Conservation (phyloP, 208 protist species). For the Trypanosomatidae sp. region DNA sequence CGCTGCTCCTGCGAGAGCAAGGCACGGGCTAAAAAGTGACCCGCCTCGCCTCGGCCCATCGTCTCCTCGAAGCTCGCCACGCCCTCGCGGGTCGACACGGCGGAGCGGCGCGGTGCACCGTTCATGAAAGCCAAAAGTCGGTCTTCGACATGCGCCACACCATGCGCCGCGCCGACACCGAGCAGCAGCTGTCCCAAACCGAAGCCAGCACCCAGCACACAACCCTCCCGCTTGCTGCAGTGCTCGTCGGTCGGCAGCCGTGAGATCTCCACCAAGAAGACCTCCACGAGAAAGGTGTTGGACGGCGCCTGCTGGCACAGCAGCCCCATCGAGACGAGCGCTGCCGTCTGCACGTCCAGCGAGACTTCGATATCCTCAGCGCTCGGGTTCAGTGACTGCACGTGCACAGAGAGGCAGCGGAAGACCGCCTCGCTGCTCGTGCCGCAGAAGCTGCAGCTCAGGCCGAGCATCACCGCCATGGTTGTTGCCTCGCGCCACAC, state of each 20-base stretch:
- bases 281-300: slow-evolving; percentile 77
- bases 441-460: slow-evolving; percentile 87
- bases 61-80: slow-evolving; percentile 55
- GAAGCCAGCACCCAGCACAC: slow-evolving; percentile 73
- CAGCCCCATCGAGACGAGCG: slow-evolving; percentile 76
- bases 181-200: slow-evolving; percentile 77
- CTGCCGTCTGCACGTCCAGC: slow-evolving; percentile 79
- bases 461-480: slow-evolving; percentile 81
- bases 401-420: slow-evolving; percentile 85
- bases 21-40: slow-evolving; percentile 63
- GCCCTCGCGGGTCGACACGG: slow-evolving; percentile 47
- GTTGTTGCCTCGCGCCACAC: slow-evolving; percentile 71
- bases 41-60: slow-evolving; percentile 43
- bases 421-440: slow-evolving; percentile 78
- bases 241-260: slow-evolving; percentile 87
- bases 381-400: slow-evolving; percentile 78
- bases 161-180: slow-evolving; percentile 52
- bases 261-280: slow-evolving; percentile 82
- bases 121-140: slow-evolving; percentile 72
- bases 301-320: slow-evolving; percentile 60
- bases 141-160: slow-evolving; percentile 53
- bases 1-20: slow-evolving; percentile 47
- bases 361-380: slow-evolving; percentile 86
- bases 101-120: slow-evolving; percentile 47
- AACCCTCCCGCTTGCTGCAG: slow-evolving; percentile 77